These are phyloP conservation scores for Boletus fagicola DNA, from an alignment of 768 basidiomycete genomes.

Conservation along the genomic window DNA sequence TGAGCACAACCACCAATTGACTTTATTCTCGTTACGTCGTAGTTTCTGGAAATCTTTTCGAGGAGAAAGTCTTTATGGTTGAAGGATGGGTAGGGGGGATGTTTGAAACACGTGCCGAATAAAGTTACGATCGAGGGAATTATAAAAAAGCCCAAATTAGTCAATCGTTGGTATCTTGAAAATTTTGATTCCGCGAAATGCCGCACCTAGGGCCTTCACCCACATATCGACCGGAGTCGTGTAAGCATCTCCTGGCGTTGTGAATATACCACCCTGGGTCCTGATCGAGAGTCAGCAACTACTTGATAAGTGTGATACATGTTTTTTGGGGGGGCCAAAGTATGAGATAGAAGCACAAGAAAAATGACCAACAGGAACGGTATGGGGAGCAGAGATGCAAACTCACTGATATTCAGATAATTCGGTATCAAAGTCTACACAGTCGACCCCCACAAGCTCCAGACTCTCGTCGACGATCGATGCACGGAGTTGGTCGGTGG, in stretches of 20 bases:
- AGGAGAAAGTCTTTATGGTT: conserved; percentile 59
- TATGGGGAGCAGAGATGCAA: neutral
- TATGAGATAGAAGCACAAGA: neutral
- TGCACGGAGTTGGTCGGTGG: conserved; percentile 79
- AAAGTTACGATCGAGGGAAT: conserved; percentile 33
- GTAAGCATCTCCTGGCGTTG: conserved; percentile 81
- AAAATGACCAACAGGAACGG: neutral
- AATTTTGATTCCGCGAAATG: conserved; percentile 59
- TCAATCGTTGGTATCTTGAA: conserved; percentile 37
- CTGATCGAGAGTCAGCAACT: conserved; percentile 39
- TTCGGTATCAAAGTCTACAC: conserved; percentile 80
- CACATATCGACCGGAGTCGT: conserved; percentile 91
- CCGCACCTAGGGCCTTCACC: conserved; percentile 76
- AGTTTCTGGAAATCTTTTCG: conserved; percentile 67
- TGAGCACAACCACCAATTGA: conserved; percentile 79
- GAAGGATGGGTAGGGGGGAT: too few relatives aligned
- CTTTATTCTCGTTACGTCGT: conserved; percentile 70
- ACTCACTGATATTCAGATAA: conserved; percentile 80
- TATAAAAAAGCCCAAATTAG: conserved; percentile 36
- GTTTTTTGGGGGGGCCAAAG: conserved; percentile 5
- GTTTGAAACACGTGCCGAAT: conserved; percentile 25
- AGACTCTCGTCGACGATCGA: conserved; percentile 81
- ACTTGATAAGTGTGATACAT: conserved; percentile 9
- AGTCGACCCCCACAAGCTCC: conserved; percentile 79
- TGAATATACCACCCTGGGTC: conserved; percentile 84